A percentile compares a stretch with the other conserved stretches of the same genome.
Evolutionary conservation across 495 filamentous ascomycete species (phyloP).

Genomic region (Lepraria neglecta): DNA sequence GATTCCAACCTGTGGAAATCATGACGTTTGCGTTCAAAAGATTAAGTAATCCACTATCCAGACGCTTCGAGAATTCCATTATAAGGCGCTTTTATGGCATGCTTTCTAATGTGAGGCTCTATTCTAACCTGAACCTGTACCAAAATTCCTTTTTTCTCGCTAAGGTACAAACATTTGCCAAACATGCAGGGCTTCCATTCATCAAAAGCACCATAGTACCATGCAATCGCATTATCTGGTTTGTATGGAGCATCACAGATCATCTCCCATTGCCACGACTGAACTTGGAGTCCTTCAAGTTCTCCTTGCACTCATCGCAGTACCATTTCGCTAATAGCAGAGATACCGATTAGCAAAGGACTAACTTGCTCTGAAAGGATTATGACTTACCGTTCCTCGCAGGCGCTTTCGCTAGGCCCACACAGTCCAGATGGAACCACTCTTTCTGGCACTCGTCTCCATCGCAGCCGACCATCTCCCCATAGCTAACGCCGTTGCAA

Average conservation of each 20-base stretch:
- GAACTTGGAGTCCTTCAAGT: constrained; percentile 41
- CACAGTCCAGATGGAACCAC: constrained; percentile 96
- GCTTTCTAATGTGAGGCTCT: too few species aligned
- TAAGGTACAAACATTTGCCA: background rate
- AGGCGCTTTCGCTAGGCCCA: constrained; percentile 79
- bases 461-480: constrained; percentile 98
- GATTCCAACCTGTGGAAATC: too few species aligned
- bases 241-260: background rate
- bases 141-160: background rate
- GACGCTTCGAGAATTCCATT: too few species aligned
- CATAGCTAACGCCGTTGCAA: constrained; percentile 88
- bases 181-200: background rate
- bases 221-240: background rate
- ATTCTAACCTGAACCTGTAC: too few species aligned
- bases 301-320: constrained; percentile 78
- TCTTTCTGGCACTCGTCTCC: constrained; percentile 77
- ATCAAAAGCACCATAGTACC: too few species aligned
- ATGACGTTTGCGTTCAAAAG: too few species aligned
- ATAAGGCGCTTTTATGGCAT: too few species aligned
- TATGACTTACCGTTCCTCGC: constrained; percentile 69
- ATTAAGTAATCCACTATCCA: too few species aligned
- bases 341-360: constrained; percentile 1
- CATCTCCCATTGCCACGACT: constrained; percentile 15
- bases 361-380: background rate
- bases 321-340: constrained; percentile 76